phyloP scores from a whole-genome alignment of 1,284 basidiomycete genomes.

The Ceratorhiza oryzae-sativae region DNA sequence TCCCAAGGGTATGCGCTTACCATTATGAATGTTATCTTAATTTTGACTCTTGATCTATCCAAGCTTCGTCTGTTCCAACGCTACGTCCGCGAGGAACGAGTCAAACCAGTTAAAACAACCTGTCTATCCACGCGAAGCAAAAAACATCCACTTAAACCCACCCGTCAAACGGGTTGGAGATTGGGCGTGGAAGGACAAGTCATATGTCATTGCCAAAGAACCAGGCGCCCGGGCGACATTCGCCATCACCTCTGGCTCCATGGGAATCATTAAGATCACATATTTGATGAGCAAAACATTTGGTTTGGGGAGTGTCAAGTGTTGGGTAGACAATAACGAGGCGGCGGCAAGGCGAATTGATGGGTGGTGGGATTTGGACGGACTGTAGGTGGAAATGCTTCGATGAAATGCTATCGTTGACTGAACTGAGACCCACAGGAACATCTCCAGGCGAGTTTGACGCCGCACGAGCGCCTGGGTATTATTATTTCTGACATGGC shows the following conservation, averaged over 20 bases:
- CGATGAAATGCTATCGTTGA: background rate
- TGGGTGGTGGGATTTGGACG: slow-evolving; percentile 51
- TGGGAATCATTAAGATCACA: slow-evolving; percentile 51
- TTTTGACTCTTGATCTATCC: slow-evolving; percentile 42
- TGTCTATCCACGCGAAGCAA: slow-evolving; percentile 36
- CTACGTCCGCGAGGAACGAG: slow-evolving; percentile 50
- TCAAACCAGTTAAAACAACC: slow-evolving; percentile 50
- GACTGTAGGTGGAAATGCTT: slow-evolving; percentile 46
- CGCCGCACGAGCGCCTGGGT: slow-evolving; percentile 35
- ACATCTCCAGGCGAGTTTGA: slow-evolving; percentile 7
- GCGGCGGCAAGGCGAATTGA: slow-evolving; percentile 48
- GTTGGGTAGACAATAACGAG: slow-evolving; percentile 55
- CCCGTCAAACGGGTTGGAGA: slow-evolving; percentile 38
- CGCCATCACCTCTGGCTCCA: slow-evolving; percentile 37
- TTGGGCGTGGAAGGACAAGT: slow-evolving; percentile 39
- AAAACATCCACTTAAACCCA: slow-evolving; percentile 40
- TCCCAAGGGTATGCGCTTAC: slow-evolving; percentile 50
- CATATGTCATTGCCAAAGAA: slow-evolving; percentile 40
- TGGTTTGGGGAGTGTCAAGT: slow-evolving; percentile 52
- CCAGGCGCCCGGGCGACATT: slow-evolving; percentile 42
- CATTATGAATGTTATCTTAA: slow-evolving; percentile 46
- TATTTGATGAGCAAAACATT: slow-evolving; percentile 53
- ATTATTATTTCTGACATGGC: background rate
- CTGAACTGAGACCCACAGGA: slow-evolving; percentile 10
- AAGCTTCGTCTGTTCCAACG: slow-evolving; percentile 48